Percentiles rank a stretch among this genome's conserved stretches.
Evolutionary conservation across 371 early-diverging fungal genomes (phyloP).

Genomic region (Mucor plumbeus): DNA sequence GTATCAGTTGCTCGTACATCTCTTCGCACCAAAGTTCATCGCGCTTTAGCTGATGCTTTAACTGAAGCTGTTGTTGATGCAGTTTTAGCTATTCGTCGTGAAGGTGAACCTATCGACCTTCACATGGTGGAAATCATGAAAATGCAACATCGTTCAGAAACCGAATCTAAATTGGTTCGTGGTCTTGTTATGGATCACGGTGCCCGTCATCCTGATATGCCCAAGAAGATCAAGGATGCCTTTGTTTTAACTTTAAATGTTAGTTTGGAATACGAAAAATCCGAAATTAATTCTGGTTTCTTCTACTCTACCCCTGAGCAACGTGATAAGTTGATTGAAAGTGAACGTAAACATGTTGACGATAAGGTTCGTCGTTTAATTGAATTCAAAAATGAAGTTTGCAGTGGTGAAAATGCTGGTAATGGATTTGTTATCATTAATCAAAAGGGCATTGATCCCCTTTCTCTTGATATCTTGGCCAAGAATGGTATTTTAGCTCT

Average conservation of each 20-base stretch:
- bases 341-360: slow-evolving; percentile 97
- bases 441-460: slow-evolving; percentile 99
- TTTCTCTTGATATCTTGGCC: slow-evolving; percentile 97
- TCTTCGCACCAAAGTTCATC: slow-evolving; percentile 95
- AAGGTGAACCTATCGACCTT: slow-evolving; percentile 91
- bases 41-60: slow-evolving; percentile 87
- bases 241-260: slow-evolving; percentile 97
- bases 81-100: slow-evolving; percentile 84
- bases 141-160: slow-evolving; percentile 98
- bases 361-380: slow-evolving; percentile 94
- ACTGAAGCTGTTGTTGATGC: slow-evolving; percentile 98
- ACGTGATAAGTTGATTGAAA: slow-evolving; percentile 98
- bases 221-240: slow-evolving; percentile 93
- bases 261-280: slow-evolving; percentile 99
- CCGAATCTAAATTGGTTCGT: slow-evolving; percentile 93
- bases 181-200: slow-evolving; percentile 99
- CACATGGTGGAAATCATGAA: slow-evolving; percentile 99
- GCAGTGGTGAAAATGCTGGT: slow-evolving; percentile 74
- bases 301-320: slow-evolving; percentile 98
- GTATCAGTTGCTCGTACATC: slow-evolving; percentile 94
- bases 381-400: slow-evolving; percentile 95
- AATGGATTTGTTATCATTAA: slow-evolving; percentile 98
- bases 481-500: slow-evolving; percentile 98
- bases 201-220: slow-evolving; percentile 99
- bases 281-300: slow-evolving; percentile 99